Conservation (phyloP, 805 yeast species). For the Wickerhamiella occidentalis region DNA sequence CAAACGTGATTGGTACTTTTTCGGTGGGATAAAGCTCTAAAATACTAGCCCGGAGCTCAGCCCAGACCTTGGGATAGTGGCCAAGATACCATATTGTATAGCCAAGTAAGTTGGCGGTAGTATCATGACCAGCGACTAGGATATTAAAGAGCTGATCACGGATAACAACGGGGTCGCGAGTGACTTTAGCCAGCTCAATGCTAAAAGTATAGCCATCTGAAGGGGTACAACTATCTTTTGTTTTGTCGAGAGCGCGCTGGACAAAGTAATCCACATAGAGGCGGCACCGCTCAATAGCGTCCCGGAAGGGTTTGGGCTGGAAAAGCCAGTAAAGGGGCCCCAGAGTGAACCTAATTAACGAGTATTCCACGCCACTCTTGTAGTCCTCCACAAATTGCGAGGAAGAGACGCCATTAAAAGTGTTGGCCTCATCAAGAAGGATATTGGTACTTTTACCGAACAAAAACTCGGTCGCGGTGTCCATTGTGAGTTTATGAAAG, state of each 20-base stretch:
- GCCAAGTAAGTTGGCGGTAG: conserved; percentile 38
- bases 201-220: conserved; percentile 34
- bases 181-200: conserved; percentile 35
- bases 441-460: conserved; percentile 20
- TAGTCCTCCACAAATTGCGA: conserved; percentile 21
- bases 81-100: conserved; percentile 34
- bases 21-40: background rate
- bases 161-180: conserved; percentile 34
- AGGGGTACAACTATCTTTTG: conserved; percentile 14
- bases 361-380: conserved; percentile 7
- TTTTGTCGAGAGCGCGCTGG: conserved; percentile 26
- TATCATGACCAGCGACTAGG: conserved; percentile 39
- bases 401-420: conserved; percentile 18
- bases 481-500: conserved; percentile 23
- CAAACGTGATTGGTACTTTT: conserved; percentile 25
- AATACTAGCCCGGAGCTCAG: conserved; percentile 27
- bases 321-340: conserved; percentile 17
- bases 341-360: background rate
- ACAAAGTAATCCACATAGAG: conserved; percentile 32
- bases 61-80: conserved; percentile 31
- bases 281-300: conserved; percentile 26
- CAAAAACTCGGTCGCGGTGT: conserved; percentile 25
- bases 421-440: conserved; percentile 12
- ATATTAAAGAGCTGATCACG: conserved; percentile 39
- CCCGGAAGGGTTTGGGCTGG: conserved; percentile 25